Conservation (phyloP, 805 yeast genomes). For the Hanseniaspora nectarophila region DNA sequence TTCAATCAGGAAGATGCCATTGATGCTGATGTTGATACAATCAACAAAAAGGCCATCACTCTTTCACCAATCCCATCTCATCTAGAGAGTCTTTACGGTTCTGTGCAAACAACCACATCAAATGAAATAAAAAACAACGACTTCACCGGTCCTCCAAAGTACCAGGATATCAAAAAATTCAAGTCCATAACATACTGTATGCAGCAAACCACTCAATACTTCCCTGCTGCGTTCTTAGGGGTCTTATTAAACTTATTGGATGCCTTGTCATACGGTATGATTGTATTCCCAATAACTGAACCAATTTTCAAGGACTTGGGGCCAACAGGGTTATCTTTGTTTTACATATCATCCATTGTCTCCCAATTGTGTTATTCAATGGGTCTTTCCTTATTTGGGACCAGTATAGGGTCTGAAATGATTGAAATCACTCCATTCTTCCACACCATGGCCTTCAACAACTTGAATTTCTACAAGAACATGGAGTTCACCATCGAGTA, state of each 20-base stretch:
- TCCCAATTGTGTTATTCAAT: slow-evolving; percentile 79
- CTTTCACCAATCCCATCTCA: slow-evolving; percentile 10
- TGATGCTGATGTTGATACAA: neutral
- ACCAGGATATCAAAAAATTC: slow-evolving; percentile 8
- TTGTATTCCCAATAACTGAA: slow-evolving; percentile 83
- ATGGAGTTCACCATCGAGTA: slow-evolving; percentile 37
- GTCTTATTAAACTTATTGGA: slow-evolving; percentile 75
- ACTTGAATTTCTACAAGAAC: slow-evolving; percentile 33
- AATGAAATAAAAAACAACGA: neutral
- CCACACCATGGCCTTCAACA: slow-evolving; percentile 80
- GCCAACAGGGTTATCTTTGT: slow-evolving; percentile 85
- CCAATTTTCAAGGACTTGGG: slow-evolving; percentile 66
- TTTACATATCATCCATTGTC: slow-evolving; percentile 80
- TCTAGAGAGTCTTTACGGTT: neutral
- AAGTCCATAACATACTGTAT: neutral
- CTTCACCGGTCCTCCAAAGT: slow-evolving; percentile 4
- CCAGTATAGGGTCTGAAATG: slow-evolving; percentile 97
- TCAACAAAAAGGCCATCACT: neutral
- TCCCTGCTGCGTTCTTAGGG: slow-evolving; percentile 80
- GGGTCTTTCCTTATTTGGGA: slow-evolving; percentile 80
- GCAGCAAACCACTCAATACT: slow-evolving; percentile 19
- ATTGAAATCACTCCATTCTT: slow-evolving; percentile 98
- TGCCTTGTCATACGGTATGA: slow-evolving; percentile 94
- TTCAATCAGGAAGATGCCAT: neutral
- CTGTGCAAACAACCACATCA: neutral